Evolutionary conservation across 257 asterid genomes (phyloP), one percentile per base, ranked within the genome.

Genomic region (Euphrasia confusa): DNA sequence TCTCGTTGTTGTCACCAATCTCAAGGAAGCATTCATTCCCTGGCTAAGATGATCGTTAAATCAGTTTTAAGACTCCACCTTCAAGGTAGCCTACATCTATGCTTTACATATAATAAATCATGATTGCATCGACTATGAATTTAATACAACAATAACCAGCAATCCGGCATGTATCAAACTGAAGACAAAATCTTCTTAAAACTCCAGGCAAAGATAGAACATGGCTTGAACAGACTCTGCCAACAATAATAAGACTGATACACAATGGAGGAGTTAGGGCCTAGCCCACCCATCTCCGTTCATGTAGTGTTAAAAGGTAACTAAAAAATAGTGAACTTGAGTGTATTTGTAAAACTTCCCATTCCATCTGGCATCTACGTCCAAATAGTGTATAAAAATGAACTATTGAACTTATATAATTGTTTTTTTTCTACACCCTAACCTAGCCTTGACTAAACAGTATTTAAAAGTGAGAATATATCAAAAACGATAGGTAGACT

Each of bases 1-100:
- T 83, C 60, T 92, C 96, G 66, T 92, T 92, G 78, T 83, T 84
- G 79, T 87, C 86, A 64, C 99, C 99, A 62, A 92, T 89, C 78
- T 86, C 86, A 54, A 89, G 99, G 81, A 79, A 92, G 68, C 96
- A 86, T 72, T 86, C 95, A 68, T 32, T 83, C 75, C 96, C 96
- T 80, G 81, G 71, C 99, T 89, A 83, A 74, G 64, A 74, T 63
- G 52, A 62, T 73, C 54, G 78, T 68, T 58, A 17, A 76, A 64
- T 56, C 44, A 67, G 35, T 60, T 67, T 26, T 65, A 48, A 35
- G 27, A 54, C 18, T 10, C 63, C 33, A 18, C 37, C 49, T 24
- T 44, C 66, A 52, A 53, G 55, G 64, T 59, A 63, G 56, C 64
- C 61, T 28, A 44, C 53, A 50, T 49, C 37, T 24, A 55, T 45